These are phyloP conservation scores for Setomelanomma holmii DNA, from an alignment of 2,329 filamentous ascomycete species.

Conservation along the genomic window DNA sequence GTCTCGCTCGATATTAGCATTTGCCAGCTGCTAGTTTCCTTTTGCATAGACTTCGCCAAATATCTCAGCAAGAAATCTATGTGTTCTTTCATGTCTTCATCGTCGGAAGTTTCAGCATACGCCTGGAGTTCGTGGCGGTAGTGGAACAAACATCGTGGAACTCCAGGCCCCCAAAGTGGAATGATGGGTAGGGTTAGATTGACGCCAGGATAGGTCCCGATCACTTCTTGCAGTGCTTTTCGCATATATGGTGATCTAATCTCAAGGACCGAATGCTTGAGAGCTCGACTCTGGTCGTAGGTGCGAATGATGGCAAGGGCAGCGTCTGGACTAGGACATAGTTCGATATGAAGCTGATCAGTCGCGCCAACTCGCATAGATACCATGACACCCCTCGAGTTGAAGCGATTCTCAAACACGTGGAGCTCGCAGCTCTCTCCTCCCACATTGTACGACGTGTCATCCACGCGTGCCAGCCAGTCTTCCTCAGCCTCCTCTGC, in stretches of 20 bases:
- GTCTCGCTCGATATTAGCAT: background rate
- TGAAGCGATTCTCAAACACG: no score
- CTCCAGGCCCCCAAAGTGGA: background rate
- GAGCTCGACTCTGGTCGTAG: no score
- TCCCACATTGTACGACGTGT: no score
- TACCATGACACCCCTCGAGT: no score
- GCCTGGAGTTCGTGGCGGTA: background rate
- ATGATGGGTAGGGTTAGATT: background rate
- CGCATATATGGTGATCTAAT: background rate
- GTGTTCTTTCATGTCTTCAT: background rate
- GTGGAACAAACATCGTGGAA: background rate
- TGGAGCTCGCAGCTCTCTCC: background rate
- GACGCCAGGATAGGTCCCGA: background rate
- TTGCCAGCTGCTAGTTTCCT: background rate
- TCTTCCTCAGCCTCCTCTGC: no score
- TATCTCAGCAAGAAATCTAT: background rate
- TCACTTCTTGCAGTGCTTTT: background rate
- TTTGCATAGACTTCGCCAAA: background rate
- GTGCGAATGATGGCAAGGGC: no score
- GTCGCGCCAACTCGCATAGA: no score
- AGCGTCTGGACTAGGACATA: no score
- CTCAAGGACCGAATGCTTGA: background rate
- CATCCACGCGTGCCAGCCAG: no score
- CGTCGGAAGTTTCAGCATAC: background rate
- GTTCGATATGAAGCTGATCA: no score